These are phyloP conservation scores for Pyrenochaeta sp. DNA, from an alignment of 2,329 filamentous ascomycete species.

Conservation along the genomic window DNA sequence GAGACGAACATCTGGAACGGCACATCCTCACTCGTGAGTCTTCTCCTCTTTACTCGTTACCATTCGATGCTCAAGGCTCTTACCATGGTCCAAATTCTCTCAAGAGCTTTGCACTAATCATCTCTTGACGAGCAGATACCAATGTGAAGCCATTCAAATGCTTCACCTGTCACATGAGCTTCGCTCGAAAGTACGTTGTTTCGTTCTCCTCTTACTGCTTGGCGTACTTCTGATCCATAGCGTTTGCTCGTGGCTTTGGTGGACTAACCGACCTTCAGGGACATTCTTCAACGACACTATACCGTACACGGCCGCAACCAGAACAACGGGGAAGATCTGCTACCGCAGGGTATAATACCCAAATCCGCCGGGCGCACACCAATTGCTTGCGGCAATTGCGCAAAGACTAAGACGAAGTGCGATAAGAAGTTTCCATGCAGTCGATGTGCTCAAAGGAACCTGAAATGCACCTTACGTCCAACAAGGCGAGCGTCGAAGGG, in stretches of 20 bases:
- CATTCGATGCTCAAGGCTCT: neutral
- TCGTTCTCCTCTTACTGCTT: slow-evolving; percentile 3
- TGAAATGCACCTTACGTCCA: slow-evolving; percentile 57
- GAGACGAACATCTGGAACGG: slow-evolving; percentile 62
- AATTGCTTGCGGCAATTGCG: slow-evolving; percentile 63
- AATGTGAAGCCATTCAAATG: slow-evolving; percentile 66
- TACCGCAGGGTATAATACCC: slow-evolving; percentile 60
- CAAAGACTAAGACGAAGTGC: slow-evolving; percentile 64
- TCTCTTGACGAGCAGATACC: slow-evolving; percentile 51
- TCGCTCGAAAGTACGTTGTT: slow-evolving; percentile 58
- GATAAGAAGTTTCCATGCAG: slow-evolving; percentile 65
- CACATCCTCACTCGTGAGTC: slow-evolving; percentile 62
- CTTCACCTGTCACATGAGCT: slow-evolving; percentile 64
- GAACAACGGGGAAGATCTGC: slow-evolving; percentile 59
- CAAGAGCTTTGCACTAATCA: slow-evolving; percentile 6
- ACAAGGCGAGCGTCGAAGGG: slow-evolving; percentile 59
- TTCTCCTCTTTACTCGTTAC: neutral
- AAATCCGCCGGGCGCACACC: slow-evolving; percentile 63
- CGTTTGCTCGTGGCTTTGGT: neutral
- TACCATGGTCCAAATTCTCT: neutral
- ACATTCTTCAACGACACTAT: slow-evolving; percentile 62
- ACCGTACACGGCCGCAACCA: slow-evolving; percentile 61
- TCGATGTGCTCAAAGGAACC: slow-evolving; percentile 60
- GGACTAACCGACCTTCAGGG: slow-evolving; percentile 45
- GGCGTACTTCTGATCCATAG: neutral